phyloP scores from a whole-genome alignment of 352 stramenopile genomes.

The Halophytophthora polymorphica region DNA sequence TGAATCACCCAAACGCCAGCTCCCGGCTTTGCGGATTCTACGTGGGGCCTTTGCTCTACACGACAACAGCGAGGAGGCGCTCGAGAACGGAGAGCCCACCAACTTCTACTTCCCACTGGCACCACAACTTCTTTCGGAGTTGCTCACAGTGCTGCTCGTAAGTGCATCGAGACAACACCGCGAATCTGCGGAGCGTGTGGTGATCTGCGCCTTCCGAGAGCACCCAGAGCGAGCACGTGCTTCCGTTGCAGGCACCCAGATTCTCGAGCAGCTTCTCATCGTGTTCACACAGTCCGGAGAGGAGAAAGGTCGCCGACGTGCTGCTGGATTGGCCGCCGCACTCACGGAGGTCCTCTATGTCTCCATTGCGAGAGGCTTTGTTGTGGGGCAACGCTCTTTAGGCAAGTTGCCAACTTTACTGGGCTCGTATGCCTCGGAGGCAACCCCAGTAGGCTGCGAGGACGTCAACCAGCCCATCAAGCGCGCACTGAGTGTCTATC shows the following conservation, averaged over 20 bases:
- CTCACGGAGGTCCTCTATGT: constrained; percentile 55
- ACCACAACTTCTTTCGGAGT: constrained; percentile 49
- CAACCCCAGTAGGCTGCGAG: constrained; percentile 3
- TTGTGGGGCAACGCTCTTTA: constrained; percentile 57
- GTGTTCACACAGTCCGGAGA: constrained; percentile 50
- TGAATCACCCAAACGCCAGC: constrained; percentile 39
- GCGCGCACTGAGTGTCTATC: constrained; percentile 47
- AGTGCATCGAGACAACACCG: constrained; percentile 36
- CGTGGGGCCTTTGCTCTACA: constrained; percentile 28
- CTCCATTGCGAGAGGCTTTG: constrained; percentile 34
- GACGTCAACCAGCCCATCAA: constrained; percentile 26
- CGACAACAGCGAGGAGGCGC: constrained; percentile 1
- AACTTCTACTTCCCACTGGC: constrained; percentile 46
- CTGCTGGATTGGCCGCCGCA: constrained; percentile 27
- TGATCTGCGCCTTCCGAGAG: constrained; percentile 52
- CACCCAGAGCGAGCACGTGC: constrained; percentile 29
- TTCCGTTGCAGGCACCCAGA: constrained; percentile 54
- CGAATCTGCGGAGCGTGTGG: constrained; percentile 35
- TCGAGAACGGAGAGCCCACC: neutral
- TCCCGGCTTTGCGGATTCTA: constrained; percentile 38
- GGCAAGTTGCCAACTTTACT: constrained; percentile 49
- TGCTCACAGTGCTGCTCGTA: constrained; percentile 65
- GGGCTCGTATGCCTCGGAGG: constrained; percentile 13
- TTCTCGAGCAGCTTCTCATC: constrained; percentile 67
- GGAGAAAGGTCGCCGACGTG: constrained; percentile 9